These are phyloP conservation scores for Nemophila menziesii DNA, from an alignment of 257 asterid genomes.

Conservation along the genomic window DNA sequence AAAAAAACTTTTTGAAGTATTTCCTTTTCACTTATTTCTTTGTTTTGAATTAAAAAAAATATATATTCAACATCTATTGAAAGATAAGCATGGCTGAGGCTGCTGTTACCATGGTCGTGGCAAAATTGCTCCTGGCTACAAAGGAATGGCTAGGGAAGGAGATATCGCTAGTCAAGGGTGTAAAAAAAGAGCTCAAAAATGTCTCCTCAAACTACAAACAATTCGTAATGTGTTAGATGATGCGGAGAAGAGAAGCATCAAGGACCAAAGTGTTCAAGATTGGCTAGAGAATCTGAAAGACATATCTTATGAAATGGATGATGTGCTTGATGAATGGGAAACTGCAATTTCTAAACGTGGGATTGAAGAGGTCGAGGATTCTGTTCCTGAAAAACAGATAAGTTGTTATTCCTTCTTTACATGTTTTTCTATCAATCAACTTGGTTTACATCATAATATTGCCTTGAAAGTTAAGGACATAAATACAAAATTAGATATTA, in stretches of 20 bases:
- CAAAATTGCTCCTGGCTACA: background rate
- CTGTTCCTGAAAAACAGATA: background rate
- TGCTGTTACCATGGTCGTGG: background rate
- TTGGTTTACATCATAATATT: conserved; percentile 3
- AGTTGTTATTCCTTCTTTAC: background rate
- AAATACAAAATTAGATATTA: too few relatives aligned
- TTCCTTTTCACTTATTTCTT: too few relatives aligned
- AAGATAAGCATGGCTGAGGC: conserved; percentile 1
- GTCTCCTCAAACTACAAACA: conserved; percentile 7
- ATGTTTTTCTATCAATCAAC: background rate
- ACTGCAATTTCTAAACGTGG: background rate
- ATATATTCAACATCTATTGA: background rate
- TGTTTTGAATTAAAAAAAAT: too few relatives aligned
- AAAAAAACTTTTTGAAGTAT: too few relatives aligned
- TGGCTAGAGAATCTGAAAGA: conserved; percentile 12
- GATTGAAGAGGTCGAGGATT: background rate
- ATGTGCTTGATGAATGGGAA: conserved; percentile 5
- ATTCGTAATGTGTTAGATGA: conserved; percentile 4
- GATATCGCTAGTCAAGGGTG: background rate
- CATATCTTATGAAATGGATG: conserved; percentile 12
- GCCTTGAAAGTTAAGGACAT: conserved; percentile 11
- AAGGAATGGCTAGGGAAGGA: background rate
- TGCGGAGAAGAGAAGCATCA: conserved; percentile 10
- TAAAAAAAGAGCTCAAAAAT: background rate
- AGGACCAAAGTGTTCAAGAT: conserved; percentile 1